These are phyloP conservation scores for Xylaria sp. DNA, from an alignment of 2,329 filamentous ascomycete species.

Conservation along the genomic window DNA sequence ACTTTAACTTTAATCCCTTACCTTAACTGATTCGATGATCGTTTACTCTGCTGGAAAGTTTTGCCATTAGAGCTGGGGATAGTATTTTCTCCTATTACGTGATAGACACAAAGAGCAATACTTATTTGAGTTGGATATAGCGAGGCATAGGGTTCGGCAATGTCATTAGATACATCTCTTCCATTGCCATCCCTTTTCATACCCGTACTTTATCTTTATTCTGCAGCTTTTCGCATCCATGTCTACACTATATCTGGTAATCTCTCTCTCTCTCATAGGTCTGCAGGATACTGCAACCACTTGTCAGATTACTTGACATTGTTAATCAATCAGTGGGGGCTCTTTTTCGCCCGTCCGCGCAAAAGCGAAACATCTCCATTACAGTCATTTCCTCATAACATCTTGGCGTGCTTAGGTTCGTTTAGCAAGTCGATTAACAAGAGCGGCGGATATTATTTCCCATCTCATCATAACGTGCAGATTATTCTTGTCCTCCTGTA, in stretches of 20 bases:
- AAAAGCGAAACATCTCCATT: conserved; percentile 31
- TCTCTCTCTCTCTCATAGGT: background rate
- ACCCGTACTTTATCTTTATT: background rate
- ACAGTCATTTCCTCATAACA: conserved; percentile 29
- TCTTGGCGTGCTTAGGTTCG: conserved; percentile 3
- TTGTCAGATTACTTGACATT: conserved; percentile 7
- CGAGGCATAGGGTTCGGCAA: background rate
- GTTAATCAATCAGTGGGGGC: conserved; percentile 1
- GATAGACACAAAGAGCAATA: background rate
- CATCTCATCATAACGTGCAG: background rate
- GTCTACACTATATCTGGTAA: conserved; percentile 27
- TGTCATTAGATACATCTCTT: background rate
- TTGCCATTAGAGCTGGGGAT: background rate
- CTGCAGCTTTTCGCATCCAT: conserved; percentile 15
- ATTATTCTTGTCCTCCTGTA: conserved; percentile 11
- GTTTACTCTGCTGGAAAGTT: background rate
- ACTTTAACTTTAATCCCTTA: background rate
- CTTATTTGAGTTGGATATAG: background rate
- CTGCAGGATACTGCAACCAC: conserved; percentile 14
- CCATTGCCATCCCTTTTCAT: background rate
- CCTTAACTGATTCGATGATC: background rate
- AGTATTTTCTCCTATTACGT: background rate
- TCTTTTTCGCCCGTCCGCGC: background rate
- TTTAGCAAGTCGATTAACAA: background rate
- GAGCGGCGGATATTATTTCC: background rate